Percentiles rank a stretch among this genome's conserved stretches.
Evolutionary conservation across 2,329 filamentous ascomycete genomes (phyloP).

Genomic region (Aureobasidium sp.): DNA sequence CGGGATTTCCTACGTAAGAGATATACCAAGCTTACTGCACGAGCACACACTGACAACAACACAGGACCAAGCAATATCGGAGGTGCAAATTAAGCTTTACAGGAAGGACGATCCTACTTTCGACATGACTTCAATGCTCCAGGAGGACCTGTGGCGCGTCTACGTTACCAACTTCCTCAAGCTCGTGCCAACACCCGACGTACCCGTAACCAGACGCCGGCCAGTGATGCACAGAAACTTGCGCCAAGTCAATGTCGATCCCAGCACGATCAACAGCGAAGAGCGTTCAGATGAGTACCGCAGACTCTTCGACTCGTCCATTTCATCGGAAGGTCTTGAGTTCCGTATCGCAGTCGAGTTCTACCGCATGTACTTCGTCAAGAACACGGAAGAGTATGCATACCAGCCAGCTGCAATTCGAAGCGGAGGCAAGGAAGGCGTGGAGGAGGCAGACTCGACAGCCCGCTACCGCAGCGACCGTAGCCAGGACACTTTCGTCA

Average conservation of each 20-base stretch:
- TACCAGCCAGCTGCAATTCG: slow-evolving; percentile 29
- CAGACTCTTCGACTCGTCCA: slow-evolving; percentile 19
- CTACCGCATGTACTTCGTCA: slow-evolving; percentile 36
- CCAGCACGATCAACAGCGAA: slow-evolving; percentile 10
- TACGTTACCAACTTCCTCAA: slow-evolving; percentile 91
- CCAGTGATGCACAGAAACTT: slow-evolving; percentile 34
- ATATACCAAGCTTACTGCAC: not conserved
- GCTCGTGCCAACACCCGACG: slow-evolving; percentile 64
- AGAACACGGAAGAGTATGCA: slow-evolving; percentile 33
- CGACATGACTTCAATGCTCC: slow-evolving; percentile 61
- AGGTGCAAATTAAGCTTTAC: slow-evolving; percentile 71
- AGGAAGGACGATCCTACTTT: slow-evolving; percentile 75
- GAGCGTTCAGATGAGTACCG: slow-evolving; percentile 10
- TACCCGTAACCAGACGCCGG: slow-evolving; percentile 20
- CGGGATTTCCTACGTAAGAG: slow-evolving; percentile 79
- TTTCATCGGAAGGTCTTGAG: slow-evolving; percentile 33
- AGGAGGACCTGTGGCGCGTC: slow-evolving; percentile 72
- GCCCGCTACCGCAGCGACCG: slow-evolving; percentile 27
- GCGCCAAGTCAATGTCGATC: slow-evolving; percentile 28
- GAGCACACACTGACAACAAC: slow-evolving; percentile 20
- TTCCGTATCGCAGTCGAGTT: slow-evolving; percentile 36
- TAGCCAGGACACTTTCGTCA: slow-evolving; percentile 33
- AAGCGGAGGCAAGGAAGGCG: slow-evolving; percentile 26
- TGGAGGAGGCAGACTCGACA: slow-evolving; percentile 26
- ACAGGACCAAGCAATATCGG: slow-evolving; percentile 57